A percentile compares a stretch with the other conserved stretches of the same genome.
phyloP scores from a whole-genome alignment of 805 yeast genomes.

The Suhomyces tanzawaensis region DNA sequence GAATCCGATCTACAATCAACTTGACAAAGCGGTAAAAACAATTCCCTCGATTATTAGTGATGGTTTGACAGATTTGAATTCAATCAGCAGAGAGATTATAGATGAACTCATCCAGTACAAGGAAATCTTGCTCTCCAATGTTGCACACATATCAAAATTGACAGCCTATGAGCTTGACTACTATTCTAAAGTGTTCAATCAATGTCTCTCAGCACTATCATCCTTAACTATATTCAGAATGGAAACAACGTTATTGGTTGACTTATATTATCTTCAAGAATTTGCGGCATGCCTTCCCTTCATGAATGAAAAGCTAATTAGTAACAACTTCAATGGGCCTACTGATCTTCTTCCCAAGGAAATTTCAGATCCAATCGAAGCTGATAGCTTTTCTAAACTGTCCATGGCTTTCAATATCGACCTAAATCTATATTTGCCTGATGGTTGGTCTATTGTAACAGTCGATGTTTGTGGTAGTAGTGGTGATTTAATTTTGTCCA shows the following conservation, averaged over 20 bases:
- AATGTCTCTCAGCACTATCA: constrained; percentile 20
- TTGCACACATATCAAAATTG: not conserved
- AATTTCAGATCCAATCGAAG: not conserved
- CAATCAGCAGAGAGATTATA: constrained; percentile 9
- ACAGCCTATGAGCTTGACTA: constrained; percentile 17
- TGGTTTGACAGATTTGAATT: constrained; percentile 4
- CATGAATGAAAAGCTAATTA: constrained; percentile 17
- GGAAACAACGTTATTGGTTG: constrained; percentile 13
- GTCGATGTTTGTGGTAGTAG: constrained; percentile 58
- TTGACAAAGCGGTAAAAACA: constrained; percentile 7
- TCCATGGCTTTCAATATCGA: constrained; percentile 10
- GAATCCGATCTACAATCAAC: constrained; percentile 1
- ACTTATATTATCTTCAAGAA: constrained; percentile 21
- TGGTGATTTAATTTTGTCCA: constrained; percentile 57
- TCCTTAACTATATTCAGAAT: constrained; percentile 18
- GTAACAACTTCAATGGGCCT: constrained; percentile 11
- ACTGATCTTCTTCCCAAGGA: constrained; percentile 11
- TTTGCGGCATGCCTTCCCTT: constrained; percentile 19
- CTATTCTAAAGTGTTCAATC: constrained; percentile 12
- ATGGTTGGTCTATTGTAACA: constrained; percentile 56
- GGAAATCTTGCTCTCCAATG: constrained; percentile 9
- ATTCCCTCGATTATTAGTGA: constrained; percentile 10
- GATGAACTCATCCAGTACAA: constrained; percentile 17
- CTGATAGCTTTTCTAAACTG: not conserved
- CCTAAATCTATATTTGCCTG: constrained; percentile 31